phyloP scores from a whole-genome alignment of 2,329 filamentous ascomycete genomes.

The Penicillium sp. region DNA sequence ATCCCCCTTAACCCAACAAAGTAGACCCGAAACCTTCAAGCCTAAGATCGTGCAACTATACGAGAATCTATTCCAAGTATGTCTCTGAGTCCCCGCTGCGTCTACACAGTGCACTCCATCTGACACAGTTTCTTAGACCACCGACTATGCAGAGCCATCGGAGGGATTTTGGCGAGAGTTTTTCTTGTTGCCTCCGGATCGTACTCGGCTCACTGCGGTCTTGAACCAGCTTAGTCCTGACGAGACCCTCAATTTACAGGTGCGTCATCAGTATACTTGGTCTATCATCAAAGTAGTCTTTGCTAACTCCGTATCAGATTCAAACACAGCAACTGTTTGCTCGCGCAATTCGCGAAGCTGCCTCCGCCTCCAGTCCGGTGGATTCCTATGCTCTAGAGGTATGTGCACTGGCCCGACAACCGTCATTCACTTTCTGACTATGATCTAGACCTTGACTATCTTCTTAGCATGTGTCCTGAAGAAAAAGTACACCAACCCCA shows the following conservation, averaged over 20 bases:
- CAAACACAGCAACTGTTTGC: conserved; percentile 71
- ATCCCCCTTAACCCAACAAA: conserved; percentile 88
- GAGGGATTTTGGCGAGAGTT: conserved; percentile 96
- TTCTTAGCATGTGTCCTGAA: conserved; percentile 73
- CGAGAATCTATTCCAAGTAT: conserved; percentile 63
- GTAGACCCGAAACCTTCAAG: conserved; percentile 79
- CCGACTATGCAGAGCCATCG: conserved; percentile 59
- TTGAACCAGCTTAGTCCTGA: conserved; percentile 62
- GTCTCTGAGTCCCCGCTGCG: no score
- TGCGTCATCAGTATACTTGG: conserved; percentile 30
- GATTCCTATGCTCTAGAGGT: conserved; percentile 81
- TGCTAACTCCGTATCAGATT: no score
- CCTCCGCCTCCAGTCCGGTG: conserved; percentile 50
- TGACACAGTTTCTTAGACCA: conserved; percentile 43
- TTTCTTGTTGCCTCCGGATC: conserved; percentile 79
- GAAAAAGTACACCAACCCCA: conserved; percentile 90
- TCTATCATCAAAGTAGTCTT: no score
- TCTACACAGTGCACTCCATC: no score
- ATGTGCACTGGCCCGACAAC: no score
- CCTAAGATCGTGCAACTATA: conserved; percentile 91
- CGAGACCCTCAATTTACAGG: conserved; percentile 66
- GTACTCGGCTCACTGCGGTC: conserved; percentile 56
- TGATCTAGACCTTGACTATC: conserved; percentile 84
- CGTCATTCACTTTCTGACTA: no score
- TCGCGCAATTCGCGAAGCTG: conserved; percentile 61